Percentiles rank a stretch among this genome's conserved stretches.
Evolutionary conservation across 306 rosid species (phyloP).

Genomic region (Sicyos edulis): DNA sequence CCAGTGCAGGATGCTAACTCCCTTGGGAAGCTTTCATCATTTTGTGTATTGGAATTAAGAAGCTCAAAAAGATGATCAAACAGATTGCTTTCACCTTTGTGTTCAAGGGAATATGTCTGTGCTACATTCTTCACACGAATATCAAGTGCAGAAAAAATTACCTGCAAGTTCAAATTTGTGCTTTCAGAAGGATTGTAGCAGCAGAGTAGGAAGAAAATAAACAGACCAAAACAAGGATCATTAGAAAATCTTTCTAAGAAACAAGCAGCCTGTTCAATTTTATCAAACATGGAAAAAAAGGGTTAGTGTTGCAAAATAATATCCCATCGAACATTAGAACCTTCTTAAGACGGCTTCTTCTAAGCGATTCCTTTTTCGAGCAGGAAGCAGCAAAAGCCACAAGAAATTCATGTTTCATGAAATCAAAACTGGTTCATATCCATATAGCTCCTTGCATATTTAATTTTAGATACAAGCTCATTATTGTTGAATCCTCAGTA

Average conservation of each 20-base stretch:
- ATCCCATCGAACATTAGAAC: background rate
- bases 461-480: slow-evolving; percentile 13
- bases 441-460: background rate
- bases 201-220: slow-evolving; percentile 22
- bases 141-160: slow-evolving; percentile 94
- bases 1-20: slow-evolving; percentile 95
- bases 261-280: slow-evolving; percentile 7
- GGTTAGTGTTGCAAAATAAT: slow-evolving; percentile 2
- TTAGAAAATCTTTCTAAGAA: slow-evolving; percentile 11
- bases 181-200: slow-evolving; percentile 22
- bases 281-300: background rate
- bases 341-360: background rate
- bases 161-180: slow-evolving; percentile 48
- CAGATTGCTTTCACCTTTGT: slow-evolving; percentile 89
- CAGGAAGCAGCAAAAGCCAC: slow-evolving; percentile 13
- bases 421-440: background rate
- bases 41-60: slow-evolving; percentile 49
- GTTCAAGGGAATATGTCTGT: slow-evolving; percentile 94
- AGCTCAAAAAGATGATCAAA: slow-evolving; percentile 80
- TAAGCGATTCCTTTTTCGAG: background rate
- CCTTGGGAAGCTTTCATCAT: slow-evolving; percentile 73
- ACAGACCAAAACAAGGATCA: slow-evolving; percentile 9
- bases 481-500: background rate
- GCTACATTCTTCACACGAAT: slow-evolving; percentile 99
- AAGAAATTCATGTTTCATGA: background rate